A percentile compares a stretch with the other conserved stretches of the same genome.
Conservation (phyloP, 1,139 yeast species). For the Blastobotrys aristatus region DNA sequence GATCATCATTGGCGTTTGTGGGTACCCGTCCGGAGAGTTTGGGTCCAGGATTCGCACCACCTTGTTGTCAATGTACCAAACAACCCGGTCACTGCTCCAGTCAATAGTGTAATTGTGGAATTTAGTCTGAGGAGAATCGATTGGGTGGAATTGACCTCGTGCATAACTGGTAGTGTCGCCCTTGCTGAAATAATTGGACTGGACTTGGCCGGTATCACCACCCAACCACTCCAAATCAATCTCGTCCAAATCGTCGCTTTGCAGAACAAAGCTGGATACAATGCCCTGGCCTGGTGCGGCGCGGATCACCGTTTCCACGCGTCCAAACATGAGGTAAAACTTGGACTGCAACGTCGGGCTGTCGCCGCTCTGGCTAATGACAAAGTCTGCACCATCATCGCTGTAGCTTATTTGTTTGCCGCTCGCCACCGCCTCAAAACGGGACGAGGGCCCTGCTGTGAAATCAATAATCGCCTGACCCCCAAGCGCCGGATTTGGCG, state of each 20-base stretch:
- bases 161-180: constrained; percentile 72
- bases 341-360: constrained; percentile 72
- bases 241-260: constrained; percentile 82
- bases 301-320: constrained; percentile 62
- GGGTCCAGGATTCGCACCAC: constrained; percentile 52
- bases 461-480: constrained; percentile 26
- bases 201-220: constrained; percentile 63
- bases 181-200: constrained; percentile 73
- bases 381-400: constrained; percentile 56
- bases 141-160: constrained; percentile 68
- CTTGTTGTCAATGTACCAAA: constrained; percentile 53
- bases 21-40: constrained; percentile 54
- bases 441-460: constrained; percentile 23
- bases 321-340: constrained; percentile 82
- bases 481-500: constrained; percentile 33
- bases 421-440: constrained; percentile 21
- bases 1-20: constrained; percentile 71
- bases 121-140: constrained; percentile 48
- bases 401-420: constrained; percentile 27
- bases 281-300: constrained; percentile 77
- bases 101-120: constrained; percentile 77
- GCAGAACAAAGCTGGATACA: constrained; percentile 72
- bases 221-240: constrained; percentile 84
- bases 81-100: constrained; percentile 60
- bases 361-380: constrained; percentile 57